Percentiles rank a stretch among this genome's conserved stretches.
Evolutionary conservation across 2,329 filamentous ascomycete species (phyloP).

Genomic region (Sarocladium strictum): DNA sequence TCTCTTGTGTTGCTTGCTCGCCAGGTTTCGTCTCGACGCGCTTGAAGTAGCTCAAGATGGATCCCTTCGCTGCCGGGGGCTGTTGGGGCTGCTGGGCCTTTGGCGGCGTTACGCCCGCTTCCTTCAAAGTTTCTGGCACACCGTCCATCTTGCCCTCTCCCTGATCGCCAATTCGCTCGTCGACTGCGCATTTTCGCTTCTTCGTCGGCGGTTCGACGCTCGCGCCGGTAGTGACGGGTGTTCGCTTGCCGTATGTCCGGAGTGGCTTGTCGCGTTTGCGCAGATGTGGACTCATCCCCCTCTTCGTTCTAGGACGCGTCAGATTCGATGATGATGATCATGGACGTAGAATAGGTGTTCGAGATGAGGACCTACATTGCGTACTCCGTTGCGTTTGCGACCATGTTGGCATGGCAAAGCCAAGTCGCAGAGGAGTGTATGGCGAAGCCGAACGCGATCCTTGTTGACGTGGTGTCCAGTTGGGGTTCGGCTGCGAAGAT

Average conservation of each 20-base stretch:
- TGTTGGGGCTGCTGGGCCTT: neutral
- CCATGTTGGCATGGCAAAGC: constrained; percentile 13
- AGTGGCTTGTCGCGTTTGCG: constrained; percentile 28
- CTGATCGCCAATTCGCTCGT: neutral
- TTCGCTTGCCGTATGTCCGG: constrained; percentile 35
- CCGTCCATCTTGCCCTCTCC: neutral
- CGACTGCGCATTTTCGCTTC: constrained; percentile 15
- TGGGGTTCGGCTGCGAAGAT: no score
- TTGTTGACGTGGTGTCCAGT: no score
- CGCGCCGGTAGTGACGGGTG: constrained; percentile 17
- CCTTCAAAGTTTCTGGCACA: no score
- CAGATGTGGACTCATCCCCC: constrained; percentile 16
- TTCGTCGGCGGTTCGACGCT: constrained; percentile 21
- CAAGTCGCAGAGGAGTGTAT: no score
- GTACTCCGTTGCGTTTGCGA: constrained; percentile 23
- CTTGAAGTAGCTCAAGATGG: constrained; percentile 37
- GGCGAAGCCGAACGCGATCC: no score
- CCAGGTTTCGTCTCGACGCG: constrained; percentile 17
- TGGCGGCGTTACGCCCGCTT: neutral
- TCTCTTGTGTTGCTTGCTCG: neutral
- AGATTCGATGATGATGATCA: constrained; percentile 4
- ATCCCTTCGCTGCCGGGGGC: constrained; percentile 24
- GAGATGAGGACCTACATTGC: constrained; percentile 17
- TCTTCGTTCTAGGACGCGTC: constrained; percentile 24
- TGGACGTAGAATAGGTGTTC: neutral